A percentile compares a stretch with the other conserved stretches of the same genome.
Evolutionary conservation across 768 basidiomycete genomes (phyloP).

Genomic region (Lentinula lateritia): DNA sequence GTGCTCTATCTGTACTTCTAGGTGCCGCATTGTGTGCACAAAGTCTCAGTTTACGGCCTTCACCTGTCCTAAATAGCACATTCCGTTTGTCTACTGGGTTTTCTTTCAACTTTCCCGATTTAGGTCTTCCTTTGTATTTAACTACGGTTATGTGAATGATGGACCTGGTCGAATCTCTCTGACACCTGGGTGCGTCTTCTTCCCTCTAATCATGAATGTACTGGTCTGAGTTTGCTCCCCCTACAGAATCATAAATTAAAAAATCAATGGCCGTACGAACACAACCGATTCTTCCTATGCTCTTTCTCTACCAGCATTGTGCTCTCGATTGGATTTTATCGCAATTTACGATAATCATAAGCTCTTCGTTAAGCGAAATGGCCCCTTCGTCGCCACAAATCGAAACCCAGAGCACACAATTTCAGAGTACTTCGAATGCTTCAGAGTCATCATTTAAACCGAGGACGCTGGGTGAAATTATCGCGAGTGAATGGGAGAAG

Average conservation of each 20-base stretch:
- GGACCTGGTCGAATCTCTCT: conserved; percentile 1
- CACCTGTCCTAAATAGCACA: not conserved
- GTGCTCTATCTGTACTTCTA: not conserved
- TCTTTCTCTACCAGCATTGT: not conserved
- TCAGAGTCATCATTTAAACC: not conserved
- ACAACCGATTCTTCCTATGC: not conserved
- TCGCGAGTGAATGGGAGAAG: not conserved
- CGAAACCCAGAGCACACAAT: not conserved
- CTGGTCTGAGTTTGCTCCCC: not conserved
- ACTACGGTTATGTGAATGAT: conserved; percentile 4
- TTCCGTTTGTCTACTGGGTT: not conserved
- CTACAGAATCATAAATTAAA: not conserved
- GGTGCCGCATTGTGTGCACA: not conserved
- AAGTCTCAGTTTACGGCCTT: not conserved
- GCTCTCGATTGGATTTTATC: not conserved
- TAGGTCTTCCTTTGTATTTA: conserved; percentile 7
- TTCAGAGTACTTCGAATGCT: not conserved
- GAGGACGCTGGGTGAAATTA: not conserved
- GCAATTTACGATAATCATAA: not conserved
- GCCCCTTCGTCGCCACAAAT: not conserved
- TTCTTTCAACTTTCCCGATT: conserved; percentile 10
- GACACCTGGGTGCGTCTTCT: not conserved
- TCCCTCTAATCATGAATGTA: not conserved
- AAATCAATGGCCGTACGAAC: not conserved
- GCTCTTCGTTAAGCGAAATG: not conserved